Conservation (phyloP, 2,329 filamentous ascomycete species). For the Amauroascus verrucosus region DNA sequence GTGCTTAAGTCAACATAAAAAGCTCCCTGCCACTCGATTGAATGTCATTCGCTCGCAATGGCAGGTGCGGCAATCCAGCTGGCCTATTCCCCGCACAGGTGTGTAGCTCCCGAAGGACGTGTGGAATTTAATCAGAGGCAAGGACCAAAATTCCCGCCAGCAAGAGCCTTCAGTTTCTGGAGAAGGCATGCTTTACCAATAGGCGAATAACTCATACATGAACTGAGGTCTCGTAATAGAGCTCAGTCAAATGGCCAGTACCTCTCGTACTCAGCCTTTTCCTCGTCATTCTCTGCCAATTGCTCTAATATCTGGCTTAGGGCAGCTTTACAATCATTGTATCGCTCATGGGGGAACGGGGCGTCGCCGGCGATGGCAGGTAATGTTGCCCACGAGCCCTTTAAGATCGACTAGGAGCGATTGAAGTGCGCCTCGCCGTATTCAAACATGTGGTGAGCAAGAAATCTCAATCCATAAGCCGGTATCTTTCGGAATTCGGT, state of each 20-base stretch:
- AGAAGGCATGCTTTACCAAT: no score
- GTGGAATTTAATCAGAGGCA: no score
- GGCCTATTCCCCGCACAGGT: no score
- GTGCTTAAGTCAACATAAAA: no score
- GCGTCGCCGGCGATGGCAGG: conserved; percentile 17
- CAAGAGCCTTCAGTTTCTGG: no score
- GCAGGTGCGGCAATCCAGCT: no score
- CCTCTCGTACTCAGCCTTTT: conserved; percentile 12
- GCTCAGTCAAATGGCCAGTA: conserved; percentile 23
- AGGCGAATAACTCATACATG: no score
- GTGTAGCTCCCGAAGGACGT: no score
- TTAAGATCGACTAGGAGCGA: conserved; percentile 24
- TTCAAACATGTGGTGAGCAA: conserved; percentile 25
- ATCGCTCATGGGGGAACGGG: conserved; percentile 19
- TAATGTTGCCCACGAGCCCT: conserved; percentile 21
- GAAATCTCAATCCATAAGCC: conserved; percentile 23
- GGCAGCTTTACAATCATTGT: conserved; percentile 9
- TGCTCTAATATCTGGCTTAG: conserved; percentile 22
- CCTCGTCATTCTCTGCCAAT: conserved; percentile 14
- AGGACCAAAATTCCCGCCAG: no score
- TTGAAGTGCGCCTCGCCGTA: conserved; percentile 26
- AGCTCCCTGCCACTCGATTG: no score
- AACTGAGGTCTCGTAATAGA: no score
- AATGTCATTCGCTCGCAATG: no score
- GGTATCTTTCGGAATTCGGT: conserved; percentile 14